Base-by-base conservation (phyloP, 1,139 yeast species). In the Hyphopichia khmerensis region DNA sequence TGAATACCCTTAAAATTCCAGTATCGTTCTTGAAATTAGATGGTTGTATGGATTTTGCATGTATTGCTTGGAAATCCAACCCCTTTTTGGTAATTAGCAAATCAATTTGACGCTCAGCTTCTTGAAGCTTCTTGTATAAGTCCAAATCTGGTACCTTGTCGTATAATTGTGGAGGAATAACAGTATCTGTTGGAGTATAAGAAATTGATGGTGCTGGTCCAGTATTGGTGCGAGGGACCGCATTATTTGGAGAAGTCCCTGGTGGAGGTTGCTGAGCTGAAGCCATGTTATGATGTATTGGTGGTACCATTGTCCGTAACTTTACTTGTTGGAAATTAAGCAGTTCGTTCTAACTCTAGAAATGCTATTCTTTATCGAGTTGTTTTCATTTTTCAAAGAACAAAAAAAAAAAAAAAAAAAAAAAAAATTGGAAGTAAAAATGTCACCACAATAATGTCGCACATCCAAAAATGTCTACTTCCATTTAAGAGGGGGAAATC, bases 101-200 rank as follows among this genome's bases (percentile, higher is more conserved):
- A 62, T 93, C 99, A 36, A 93, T 67, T 47, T 81, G 76, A 46
- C 82, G 77, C 62, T 93, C 99, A 11, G 91, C 87, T 11, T 86
- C 90, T 48, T 80, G 77, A 38, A 93, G 69, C 42, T 80, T 75
- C 53, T 85, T 79, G 63, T 87, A 88, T 42, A 82, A 71, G 15
- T 76, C 80, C 33, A 90, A 82, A 53, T 87, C 91, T 7, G 96
- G 95, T 18, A 90, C 75, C 42, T 82, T 65, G 33, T 75, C 71
- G 50, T 78, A 80, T 43, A 90, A 67, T 27, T 77, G 70, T 1
- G 75, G 68, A 1, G 93, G 86, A 32, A 88, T 79, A 32, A 80
- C 75, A 38, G 81, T 73, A 56, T 87, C 95, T 1, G 91, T 86
- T 5, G 96, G 96, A 38, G 82, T 77, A 51, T 77, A 71, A 16